Base-by-base conservation (phyloP, 805 yeast species). In the Metschnikowia amazonensis region DNA sequence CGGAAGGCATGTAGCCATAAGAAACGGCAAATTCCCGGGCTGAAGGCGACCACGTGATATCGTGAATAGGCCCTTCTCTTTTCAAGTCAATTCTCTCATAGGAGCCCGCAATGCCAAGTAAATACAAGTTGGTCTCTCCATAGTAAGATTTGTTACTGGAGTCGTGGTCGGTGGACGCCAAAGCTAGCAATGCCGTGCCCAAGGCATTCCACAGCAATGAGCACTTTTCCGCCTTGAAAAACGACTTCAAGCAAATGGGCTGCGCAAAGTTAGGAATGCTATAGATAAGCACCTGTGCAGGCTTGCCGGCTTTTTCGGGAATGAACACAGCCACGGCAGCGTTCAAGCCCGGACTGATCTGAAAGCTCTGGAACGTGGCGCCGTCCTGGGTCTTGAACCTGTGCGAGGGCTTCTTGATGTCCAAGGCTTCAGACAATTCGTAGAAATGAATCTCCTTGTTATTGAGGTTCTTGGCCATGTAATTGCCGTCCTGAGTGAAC, bases 1-100 rank as follows among this genome's bases (percentile, higher is more conserved):
- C 84, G 24, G 97, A 88, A 2, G 99, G 99, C 98, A 94, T 94
- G 70, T 80, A 90, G 27, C 99, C 99, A 62, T 90, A 90, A 45
- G 87, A 89, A 36, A 94, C 99, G 49, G 97, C 98, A 72, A 94
- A 95, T 70, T 94, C 98, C 56, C 96, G 79, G 16, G 96, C 88
- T 42, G 89, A 81, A 48, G 98, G 97, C 21, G 96, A 86, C 99
- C 99, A 94, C 18, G 94, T 83, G 50, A 92, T 87, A 66, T 94
- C 99, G 69, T 94, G 97, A 56, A 94, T 89, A 36, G 99, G 98
- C 27, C 98, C 98, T 60, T 89, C 96, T 58, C 87, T 84, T 51
- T 87, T 89, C 58, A 94, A 79, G 47, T 82, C 77, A 58, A 94
- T 90, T 60, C 96, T 78, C 60, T 92, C 96, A 59, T 88, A 90